phyloP scores from a whole-genome alignment of 257 asterid species.

The Scutellaria baicalensis region DNA sequence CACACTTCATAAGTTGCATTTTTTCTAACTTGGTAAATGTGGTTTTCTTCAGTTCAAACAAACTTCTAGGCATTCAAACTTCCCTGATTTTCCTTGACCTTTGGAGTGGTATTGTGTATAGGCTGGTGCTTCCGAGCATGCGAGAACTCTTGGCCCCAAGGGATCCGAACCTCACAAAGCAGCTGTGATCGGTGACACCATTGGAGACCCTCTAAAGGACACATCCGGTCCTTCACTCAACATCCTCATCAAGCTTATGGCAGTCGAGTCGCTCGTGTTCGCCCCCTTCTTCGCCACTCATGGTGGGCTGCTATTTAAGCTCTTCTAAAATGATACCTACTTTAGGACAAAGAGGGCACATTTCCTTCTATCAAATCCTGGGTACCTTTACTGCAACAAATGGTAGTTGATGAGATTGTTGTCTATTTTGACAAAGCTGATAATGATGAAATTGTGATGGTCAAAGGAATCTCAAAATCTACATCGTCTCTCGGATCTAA shows the following conservation, averaged over 20 bases:
- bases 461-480: neutral
- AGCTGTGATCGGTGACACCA: slow-evolving; percentile 69
- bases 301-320: slow-evolving; percentile 52
- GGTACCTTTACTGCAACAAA: neutral
- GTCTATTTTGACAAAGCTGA: slow-evolving; percentile 16
- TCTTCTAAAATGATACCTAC: neutral
- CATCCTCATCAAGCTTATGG: slow-evolving; percentile 75
- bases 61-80: too few species aligned
- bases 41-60: too few species aligned
- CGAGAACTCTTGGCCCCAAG: slow-evolving; percentile 52
- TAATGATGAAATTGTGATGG: slow-evolving; percentile 4
- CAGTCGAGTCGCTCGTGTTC: slow-evolving; percentile 66
- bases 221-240: slow-evolving; percentile 72
- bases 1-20: neutral
- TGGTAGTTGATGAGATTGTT: slow-evolving; percentile 16
- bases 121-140: slow-evolving; percentile 66
- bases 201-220: slow-evolving; percentile 65
- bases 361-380: too few species aligned
- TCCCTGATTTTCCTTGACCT: neutral
- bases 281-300: slow-evolving; percentile 72
- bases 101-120: neutral
- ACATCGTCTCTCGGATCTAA: neutral
- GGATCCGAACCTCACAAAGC: slow-evolving; percentile 77
- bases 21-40: too few species aligned
- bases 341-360: too few species aligned